These are phyloP conservation scores for Rhodomyrtus tomentosa DNA, from an alignment of 345 rosid genomes.

Conservation along the genomic window DNA sequence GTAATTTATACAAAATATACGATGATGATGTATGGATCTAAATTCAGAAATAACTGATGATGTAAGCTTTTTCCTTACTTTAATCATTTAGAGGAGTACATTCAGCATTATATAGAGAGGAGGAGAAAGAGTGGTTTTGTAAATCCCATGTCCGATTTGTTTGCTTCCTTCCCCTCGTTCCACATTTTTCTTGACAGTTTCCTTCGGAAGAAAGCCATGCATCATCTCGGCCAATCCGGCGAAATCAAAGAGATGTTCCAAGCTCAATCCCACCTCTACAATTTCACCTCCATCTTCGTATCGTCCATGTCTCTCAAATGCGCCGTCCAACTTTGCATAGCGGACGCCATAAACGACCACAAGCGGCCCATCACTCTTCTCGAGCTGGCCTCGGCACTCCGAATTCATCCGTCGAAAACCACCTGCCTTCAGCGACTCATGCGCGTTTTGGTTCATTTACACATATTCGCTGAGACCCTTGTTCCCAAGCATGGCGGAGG, in stretches of 20 bases:
- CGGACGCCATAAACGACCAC: slow-evolving; percentile 25
- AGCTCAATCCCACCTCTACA: slow-evolving; percentile 33
- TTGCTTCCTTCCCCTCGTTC: background rate
- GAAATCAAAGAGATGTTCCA: slow-evolving; percentile 6
- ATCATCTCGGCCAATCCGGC: background rate
- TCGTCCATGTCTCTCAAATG: slow-evolving; percentile 36
- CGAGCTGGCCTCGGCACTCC: slow-evolving; percentile 18
- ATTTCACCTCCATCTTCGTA: slow-evolving; percentile 16
- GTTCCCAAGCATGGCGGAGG: background rate
- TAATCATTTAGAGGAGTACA: background rate
- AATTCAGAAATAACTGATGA: too few species aligned
- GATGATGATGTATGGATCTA: too few species aligned
- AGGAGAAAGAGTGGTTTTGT: background rate
- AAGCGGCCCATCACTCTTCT: slow-evolving; percentile 25
- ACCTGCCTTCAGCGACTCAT: slow-evolving; percentile 15
- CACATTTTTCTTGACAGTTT: background rate
- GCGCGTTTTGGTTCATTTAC: slow-evolving; percentile 26
- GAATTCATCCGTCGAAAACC: slow-evolving; percentile 12
- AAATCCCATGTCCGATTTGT: rapidly evolving
- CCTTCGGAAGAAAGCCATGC: background rate
- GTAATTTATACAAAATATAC: too few species aligned
- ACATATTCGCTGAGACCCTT: slow-evolving; percentile 14
- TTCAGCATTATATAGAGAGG: background rate
- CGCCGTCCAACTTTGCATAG: slow-evolving; percentile 31
- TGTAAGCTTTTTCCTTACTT: too few species aligned